Conservation (phyloP, 2,329 filamentous ascomycete genomes). For the Trichoderma semiorbis region DNA sequence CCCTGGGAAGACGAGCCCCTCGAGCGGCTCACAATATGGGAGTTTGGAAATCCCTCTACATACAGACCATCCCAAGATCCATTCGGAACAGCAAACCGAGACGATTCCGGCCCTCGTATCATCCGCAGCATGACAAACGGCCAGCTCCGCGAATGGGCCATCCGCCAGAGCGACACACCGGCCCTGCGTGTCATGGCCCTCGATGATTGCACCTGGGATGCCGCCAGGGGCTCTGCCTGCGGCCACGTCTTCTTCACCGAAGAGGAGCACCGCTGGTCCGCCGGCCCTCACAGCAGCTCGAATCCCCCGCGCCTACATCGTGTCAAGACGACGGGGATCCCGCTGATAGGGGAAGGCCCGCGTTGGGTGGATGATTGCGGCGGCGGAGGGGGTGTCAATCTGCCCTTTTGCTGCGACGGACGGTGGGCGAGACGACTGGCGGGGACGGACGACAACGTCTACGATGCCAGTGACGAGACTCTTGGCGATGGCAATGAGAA, state of each 20-base stretch:
- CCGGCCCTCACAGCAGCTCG: constrained; percentile 41
- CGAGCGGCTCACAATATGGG: constrained; percentile 58
- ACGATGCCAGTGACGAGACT: not conserved
- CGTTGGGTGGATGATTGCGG: constrained; percentile 47
- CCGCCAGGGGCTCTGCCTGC: constrained; percentile 25
- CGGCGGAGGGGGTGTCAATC: constrained; percentile 35
- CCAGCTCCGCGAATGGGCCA: constrained; percentile 49
- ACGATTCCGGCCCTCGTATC: constrained; percentile 38
- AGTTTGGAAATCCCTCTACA: constrained; percentile 48
- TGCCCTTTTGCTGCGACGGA: constrained; percentile 42
- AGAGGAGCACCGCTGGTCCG: constrained; percentile 51
- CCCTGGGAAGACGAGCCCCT: constrained; percentile 55
- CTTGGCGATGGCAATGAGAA: not conserved
- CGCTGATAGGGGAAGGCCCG: constrained; percentile 49
- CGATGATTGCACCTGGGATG: constrained; percentile 40
- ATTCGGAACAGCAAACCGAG: constrained; percentile 36
- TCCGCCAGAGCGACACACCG: constrained; percentile 52
- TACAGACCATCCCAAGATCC: constrained; percentile 52
- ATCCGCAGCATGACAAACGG: constrained; percentile 48
- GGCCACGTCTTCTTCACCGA: constrained; percentile 53
- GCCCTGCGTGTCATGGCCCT: constrained; percentile 49
- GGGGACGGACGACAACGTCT: not conserved
- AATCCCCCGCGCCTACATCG: constrained; percentile 42
- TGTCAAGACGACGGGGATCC: constrained; percentile 51
- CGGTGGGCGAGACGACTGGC: not conserved